phyloP scores from a whole-genome alignment of 2,329 filamentous ascomycete species.

The Beauveria varroae region DNA sequence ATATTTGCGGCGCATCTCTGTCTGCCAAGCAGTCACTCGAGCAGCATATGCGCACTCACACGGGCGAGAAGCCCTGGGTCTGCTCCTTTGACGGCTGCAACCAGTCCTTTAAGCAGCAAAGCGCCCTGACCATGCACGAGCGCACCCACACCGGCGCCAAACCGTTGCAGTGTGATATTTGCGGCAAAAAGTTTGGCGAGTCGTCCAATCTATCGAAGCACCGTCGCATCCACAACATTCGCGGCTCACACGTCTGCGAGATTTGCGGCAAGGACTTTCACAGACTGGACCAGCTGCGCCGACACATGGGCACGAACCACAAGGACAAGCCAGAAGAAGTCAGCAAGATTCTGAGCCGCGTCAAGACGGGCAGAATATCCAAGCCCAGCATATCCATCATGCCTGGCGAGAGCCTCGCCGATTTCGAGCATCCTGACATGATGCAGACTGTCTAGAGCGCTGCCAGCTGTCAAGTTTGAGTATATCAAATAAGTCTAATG shows the following conservation, averaged over 20 bases:
- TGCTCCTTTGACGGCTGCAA: slow-evolving; percentile 44
- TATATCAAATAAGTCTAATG: background rate
- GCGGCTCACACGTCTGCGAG: slow-evolving; percentile 43
- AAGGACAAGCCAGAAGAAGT: slow-evolving; percentile 20
- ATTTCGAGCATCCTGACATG: background rate
- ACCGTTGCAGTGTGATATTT: slow-evolving; percentile 51
- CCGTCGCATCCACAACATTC: slow-evolving; percentile 50
- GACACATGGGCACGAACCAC: slow-evolving; percentile 38
- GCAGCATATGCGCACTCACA: slow-evolving; percentile 61
- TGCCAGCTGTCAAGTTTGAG: background rate
- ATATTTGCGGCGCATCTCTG: slow-evolving; percentile 48
- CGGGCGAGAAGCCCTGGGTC: slow-evolving; percentile 55
- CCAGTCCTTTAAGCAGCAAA: slow-evolving; percentile 59
- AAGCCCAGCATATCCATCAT: background rate
- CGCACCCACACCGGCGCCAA: slow-evolving; percentile 60
- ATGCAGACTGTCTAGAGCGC: background rate
- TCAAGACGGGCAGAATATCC: slow-evolving; percentile 10
- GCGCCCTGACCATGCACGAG: slow-evolving; percentile 61
- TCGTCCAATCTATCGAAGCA: slow-evolving; percentile 62
- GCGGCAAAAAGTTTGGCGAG: slow-evolving; percentile 53
- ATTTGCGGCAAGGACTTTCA: slow-evolving; percentile 52
- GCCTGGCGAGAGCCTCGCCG: background rate
- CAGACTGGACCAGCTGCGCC: slow-evolving; percentile 52
- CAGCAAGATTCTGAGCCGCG: slow-evolving; percentile 11
- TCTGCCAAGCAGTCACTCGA: slow-evolving; percentile 61